Evolutionary conservation across 257 asterid species (phyloP).

Genomic region (Henckelia pumila): DNA sequence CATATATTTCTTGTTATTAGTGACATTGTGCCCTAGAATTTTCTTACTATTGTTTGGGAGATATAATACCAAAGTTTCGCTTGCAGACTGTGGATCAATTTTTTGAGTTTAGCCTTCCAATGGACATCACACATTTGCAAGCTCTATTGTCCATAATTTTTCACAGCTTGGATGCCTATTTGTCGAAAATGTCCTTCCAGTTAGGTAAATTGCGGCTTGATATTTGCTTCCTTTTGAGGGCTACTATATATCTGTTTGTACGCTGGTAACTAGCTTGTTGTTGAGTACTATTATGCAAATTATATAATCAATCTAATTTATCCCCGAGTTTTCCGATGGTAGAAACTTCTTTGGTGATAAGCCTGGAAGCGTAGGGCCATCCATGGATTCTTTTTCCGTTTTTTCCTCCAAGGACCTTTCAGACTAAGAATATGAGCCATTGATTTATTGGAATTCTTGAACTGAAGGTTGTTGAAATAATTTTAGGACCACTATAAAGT

Average conservation of each 20-base stretch:
- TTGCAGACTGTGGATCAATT: slow-evolving; percentile 97
- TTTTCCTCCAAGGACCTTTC: not conserved
- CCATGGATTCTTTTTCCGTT: not conserved
- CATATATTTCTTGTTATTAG: slow-evolving; percentile 8
- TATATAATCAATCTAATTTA: not conserved
- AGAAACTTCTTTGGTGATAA: not conserved
- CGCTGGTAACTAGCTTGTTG: slow-evolving; percentile 11
- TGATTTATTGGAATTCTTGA: not conserved
- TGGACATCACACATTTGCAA: slow-evolving; percentile 93
- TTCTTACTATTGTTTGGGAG: slow-evolving; percentile 22
- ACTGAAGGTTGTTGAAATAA: not conserved
- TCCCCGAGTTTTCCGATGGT: not conserved
- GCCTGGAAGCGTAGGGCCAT: not conserved
- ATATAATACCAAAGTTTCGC: slow-evolving; percentile 28
- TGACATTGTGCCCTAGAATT: slow-evolving; percentile 1
- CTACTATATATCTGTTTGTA: slow-evolving; percentile 2
- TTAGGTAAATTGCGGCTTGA: slow-evolving; percentile 52
- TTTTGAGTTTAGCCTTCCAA: slow-evolving; percentile 78
- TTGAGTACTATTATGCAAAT: slow-evolving; percentile 15
- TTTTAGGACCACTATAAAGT: not conserved
- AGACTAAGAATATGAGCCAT: not conserved
- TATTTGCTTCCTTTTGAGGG: slow-evolving; percentile 18
- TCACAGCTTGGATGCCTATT: slow-evolving; percentile 87
- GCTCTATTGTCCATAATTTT: slow-evolving; percentile 87
- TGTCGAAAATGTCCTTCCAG: slow-evolving; percentile 63